These are phyloP conservation scores for Trichocladium antarcticum DNA, from an alignment of 495 filamentous ascomycete genomes.

Conservation along the genomic window DNA sequence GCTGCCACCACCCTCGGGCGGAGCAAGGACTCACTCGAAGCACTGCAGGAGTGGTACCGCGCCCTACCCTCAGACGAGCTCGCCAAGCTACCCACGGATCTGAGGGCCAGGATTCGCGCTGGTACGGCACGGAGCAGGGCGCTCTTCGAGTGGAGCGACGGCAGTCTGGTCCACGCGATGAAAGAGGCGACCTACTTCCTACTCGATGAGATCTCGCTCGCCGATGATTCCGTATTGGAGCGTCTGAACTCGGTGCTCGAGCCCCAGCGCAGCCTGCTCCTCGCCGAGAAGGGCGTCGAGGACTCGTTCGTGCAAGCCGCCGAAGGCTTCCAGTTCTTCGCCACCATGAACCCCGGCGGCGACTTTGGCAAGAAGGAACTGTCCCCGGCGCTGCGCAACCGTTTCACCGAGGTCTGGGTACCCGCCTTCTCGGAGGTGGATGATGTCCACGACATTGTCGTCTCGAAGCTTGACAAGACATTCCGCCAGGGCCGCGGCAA, in stretches of 20 bases:
- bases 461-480: conserved; percentile 50
- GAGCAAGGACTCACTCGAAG: conserved; percentile 20
- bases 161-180: conserved; percentile 92
- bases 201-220: conserved; percentile 94
- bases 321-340: conserved; percentile 88
- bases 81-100: conserved; percentile 35
- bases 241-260: conserved; percentile 97
- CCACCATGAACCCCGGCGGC: conserved; percentile 98
- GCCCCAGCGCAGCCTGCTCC: conserved; percentile 67
- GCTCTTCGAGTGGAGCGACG: conserved; percentile 94
- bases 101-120: conserved; percentile 47
- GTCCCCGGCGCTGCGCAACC: conserved; percentile 86
- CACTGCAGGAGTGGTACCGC: conserved; percentile 34
- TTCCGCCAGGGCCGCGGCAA: conserved; percentile 18
- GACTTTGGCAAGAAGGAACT: conserved; percentile 97
- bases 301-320: conserved; percentile 66
- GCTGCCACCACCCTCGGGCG: conserved; percentile 31
- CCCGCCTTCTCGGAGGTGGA: conserved; percentile 67
- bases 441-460: conserved; percentile 79
- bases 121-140: conserved; percentile 57
- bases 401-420: conserved; percentile 99
- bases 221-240: conserved; percentile 94
- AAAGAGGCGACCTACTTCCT: conserved; percentile 79
- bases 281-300: conserved; percentile 84
- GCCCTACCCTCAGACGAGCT: conserved; percentile 18